These are phyloP conservation scores for Aspergillus mulundensis DNA, from an alignment of 495 filamentous ascomycete species.

Conservation along the genomic window DNA sequence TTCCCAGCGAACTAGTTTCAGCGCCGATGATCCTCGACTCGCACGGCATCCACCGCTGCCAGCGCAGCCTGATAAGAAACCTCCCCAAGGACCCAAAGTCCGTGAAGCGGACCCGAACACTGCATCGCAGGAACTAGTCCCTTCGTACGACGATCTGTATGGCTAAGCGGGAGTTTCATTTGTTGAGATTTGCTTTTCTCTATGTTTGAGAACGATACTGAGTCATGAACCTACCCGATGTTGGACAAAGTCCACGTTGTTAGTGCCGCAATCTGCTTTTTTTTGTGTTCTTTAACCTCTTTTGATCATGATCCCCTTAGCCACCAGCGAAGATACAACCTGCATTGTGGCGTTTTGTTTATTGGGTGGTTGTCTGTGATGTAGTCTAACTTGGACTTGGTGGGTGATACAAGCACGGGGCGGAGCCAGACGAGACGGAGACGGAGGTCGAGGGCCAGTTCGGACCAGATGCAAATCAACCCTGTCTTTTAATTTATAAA, in stretches of 20 bases:
- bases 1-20: conserved; percentile 39
- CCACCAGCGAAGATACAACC: conserved; percentile 5
- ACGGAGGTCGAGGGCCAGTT: not conserved
- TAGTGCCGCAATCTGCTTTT: not conserved
- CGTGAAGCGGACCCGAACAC: conserved; percentile 23
- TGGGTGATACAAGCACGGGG: not conserved
- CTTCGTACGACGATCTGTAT: conserved; percentile 45
- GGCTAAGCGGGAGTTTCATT: conserved; percentile 23
- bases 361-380: conserved; percentile 9
- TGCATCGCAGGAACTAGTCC: conserved; percentile 33
- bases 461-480: not conserved
- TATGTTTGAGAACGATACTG: not conserved
- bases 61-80: conserved; percentile 26
- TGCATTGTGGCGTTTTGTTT: conserved; percentile 16
- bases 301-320: not conserved
- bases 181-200: conserved; percentile 1
- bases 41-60: conserved; percentile 19
- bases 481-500: not conserved
- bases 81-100: conserved; percentile 12
- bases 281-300: not conserved
- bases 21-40: conserved; percentile 29
- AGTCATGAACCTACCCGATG: not conserved
- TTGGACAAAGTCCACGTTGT: not conserved
- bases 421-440: not conserved
- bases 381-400: not conserved